Evolutionary conservation across 2,329 filamentous ascomycete genomes (phyloP), one percentile per base, ranked within the genome.

Genomic region (Cercospora sp.): DNA sequence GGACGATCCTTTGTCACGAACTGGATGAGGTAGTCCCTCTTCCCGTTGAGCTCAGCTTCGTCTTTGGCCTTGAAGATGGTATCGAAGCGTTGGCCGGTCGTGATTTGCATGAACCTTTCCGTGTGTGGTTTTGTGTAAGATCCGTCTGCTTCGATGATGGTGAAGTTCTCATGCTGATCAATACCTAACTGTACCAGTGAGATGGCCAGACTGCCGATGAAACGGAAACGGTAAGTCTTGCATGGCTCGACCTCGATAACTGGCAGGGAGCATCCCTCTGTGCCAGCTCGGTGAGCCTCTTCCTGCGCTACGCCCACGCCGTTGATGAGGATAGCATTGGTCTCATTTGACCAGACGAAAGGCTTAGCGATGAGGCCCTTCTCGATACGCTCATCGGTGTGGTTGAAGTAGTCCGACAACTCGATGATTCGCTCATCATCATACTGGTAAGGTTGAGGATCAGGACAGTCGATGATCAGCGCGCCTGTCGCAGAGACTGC

Each of bases 181-280:
- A 91, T 84, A 0, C 80, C 87, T 3, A 89, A 72, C 1, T 83
- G 82, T 3, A 85, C 77, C 69, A 86, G 81, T 0, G 86, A 87
- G 18, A 90, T 78, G 0, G 85, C 85, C 0, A 84, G 85, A 0
- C 77, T 82, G 3, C 87, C 87, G 53, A 91, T 84, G 73, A 88
- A 86, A 9, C 89, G 83, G 63, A 91, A 77, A 1, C 88, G 83
- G 72, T 91, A 91, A 0, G 84, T 87, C 74, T 84, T 87, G 10
- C 81, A 85, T 0, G 88, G 86, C 42, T 88, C 79, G 8, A 91
- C 85, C 5, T 86, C 81, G 68, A 91, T 85, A 3, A 87, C 79
- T 4, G 83, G 73, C 8, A 74, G 63, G 18, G 66, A 40, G 60
- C 73, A 75, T 12, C 58, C 63, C 13, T 61, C 70, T n/a, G 67